These are phyloP conservation scores for Spiromastix sp. DNA, from an alignment of 2,329 filamentous ascomycete species.

Conservation along the genomic window DNA sequence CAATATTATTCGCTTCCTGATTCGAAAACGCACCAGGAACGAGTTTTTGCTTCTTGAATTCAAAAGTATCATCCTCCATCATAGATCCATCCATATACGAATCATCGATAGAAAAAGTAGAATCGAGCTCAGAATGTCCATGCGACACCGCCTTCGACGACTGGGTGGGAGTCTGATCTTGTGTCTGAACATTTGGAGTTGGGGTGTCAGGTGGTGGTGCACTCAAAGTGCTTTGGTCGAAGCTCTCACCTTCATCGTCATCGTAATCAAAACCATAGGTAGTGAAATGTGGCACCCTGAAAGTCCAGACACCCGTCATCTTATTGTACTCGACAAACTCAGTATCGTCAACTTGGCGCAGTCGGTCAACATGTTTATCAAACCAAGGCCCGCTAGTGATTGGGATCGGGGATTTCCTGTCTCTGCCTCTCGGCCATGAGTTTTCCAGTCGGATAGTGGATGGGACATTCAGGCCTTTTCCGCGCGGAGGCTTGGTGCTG, in stretches of 20 bases:
- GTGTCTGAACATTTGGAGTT: conserved; percentile 32
- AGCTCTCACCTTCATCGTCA: conserved; percentile 46
- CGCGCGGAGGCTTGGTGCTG: conserved; percentile 68
- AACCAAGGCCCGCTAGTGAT: conserved; percentile 57
- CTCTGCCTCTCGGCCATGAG: conserved; percentile 71
- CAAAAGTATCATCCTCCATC: conserved; percentile 47
- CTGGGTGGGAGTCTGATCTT: conserved; percentile 15
- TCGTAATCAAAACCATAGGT: conserved; percentile 85
- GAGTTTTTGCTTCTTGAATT: conserved; percentile 42
- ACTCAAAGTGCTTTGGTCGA: conserved; percentile 42
- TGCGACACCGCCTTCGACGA: conserved; percentile 18
- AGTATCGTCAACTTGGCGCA: conserved; percentile 70
- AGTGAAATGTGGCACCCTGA: conserved; percentile 91
- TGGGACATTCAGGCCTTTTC: conserved; percentile 85
- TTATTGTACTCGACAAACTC: conserved; percentile 71
- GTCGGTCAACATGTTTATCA: conserved; percentile 70
- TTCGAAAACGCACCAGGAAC: conserved; percentile 76
- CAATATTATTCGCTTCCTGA: conserved; percentile 39
- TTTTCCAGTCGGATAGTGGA: conserved; percentile 82
- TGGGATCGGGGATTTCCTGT: conserved; percentile 44
- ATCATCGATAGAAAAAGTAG: conserved; percentile 31
- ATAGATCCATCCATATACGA: conserved; percentile 28
- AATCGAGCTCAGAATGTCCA: conserved; percentile 28
- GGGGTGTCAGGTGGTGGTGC: conserved; percentile 38
- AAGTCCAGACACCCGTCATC: conserved; percentile 77